A percentile compares a stretch with the other conserved stretches of the same genome.
These are phyloP conservation scores for Marasmius oreades DNA, from an alignment of 1,284 basidiomycete genomes.

Conservation along the genomic window DNA sequence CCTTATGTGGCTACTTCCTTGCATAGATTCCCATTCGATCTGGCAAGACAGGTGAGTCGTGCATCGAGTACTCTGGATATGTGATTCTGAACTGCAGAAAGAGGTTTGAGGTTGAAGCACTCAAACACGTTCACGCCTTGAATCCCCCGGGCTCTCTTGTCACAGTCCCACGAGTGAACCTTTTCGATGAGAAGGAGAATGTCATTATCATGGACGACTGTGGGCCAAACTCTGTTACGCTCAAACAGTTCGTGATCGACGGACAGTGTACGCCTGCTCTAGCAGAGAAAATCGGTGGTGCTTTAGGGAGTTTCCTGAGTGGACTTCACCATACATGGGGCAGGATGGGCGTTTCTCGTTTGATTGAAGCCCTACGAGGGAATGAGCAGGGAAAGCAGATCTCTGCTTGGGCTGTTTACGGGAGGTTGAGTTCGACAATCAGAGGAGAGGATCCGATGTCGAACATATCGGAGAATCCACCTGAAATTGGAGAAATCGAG, in stretches of 20 bases:
- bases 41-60: conserved; percentile 51
- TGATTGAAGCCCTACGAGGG: conserved; percentile 34
- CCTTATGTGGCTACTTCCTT: conserved; percentile 30
- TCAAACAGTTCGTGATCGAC: conserved; percentile 48
- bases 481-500: conserved; percentile 33
- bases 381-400: conserved; percentile 41
- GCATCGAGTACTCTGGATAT: not conserved
- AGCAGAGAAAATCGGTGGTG: conserved; percentile 43
- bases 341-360: conserved; percentile 20
- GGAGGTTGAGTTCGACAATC: conserved; percentile 41
- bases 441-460: conserved; percentile 29
- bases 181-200: conserved; percentile 44
- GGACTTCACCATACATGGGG: conserved; percentile 41
- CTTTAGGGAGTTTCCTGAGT: conserved; percentile 49
- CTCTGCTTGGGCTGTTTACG: conserved; percentile 28
- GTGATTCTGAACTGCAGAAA: conserved; percentile 18
- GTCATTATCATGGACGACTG: conserved; percentile 61
- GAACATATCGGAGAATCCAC: conserved; percentile 35
- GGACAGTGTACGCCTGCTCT: conserved; percentile 28
- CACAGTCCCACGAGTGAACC: conserved; percentile 44
- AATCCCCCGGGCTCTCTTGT: conserved; percentile 34
- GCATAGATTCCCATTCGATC: no score
- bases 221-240: conserved; percentile 35
- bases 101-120: conserved; percentile 48
- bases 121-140: conserved; percentile 34